phyloP scores from a whole-genome alignment of 768 basidiomycete genomes.

The Pilatotrama ljubarskyi region DNA sequence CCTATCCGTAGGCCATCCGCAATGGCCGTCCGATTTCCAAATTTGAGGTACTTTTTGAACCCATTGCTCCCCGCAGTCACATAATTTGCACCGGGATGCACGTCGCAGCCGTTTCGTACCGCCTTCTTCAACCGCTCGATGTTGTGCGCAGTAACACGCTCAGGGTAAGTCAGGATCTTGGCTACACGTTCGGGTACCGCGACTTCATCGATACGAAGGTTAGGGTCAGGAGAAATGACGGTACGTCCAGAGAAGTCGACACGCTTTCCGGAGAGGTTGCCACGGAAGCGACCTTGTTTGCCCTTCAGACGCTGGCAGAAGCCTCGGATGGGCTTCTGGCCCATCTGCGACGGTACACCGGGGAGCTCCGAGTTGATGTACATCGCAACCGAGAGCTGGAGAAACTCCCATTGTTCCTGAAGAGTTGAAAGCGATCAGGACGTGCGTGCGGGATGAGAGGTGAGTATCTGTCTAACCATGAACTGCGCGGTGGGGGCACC shows the following conservation, averaged over 20 bases:
- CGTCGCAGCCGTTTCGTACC: constrained; percentile 83
- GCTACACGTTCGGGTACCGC: constrained; percentile 96
- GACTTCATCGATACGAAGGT: constrained; percentile 96
- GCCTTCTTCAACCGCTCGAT: constrained; percentile 73
- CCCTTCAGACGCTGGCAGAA: constrained; percentile 98
- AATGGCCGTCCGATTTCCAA: constrained; percentile 76
- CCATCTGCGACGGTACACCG: constrained; percentile 83
- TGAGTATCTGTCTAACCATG: constrained; percentile 55
- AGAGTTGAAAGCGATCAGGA: constrained; percentile 1
- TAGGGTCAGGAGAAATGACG: constrained; percentile 99
- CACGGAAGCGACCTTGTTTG: constrained; percentile 98
- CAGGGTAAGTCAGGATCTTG: constrained; percentile 93
- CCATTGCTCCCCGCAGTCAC: constrained; percentile 76
- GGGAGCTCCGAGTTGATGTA: constrained; percentile 98
- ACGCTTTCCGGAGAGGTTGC: constrained; percentile 97
- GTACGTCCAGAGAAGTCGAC: constrained; percentile 98
- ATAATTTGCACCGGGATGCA: constrained; percentile 96
- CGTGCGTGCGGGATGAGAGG: constrained; percentile 1
- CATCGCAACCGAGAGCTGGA: constrained; percentile 93
- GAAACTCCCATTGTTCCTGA: constrained; percentile 99
- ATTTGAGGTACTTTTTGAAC: constrained; percentile 87
- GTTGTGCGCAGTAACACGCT: constrained; percentile 91
- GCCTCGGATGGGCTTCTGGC: constrained; percentile 93
- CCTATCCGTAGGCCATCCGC: constrained; percentile 85
- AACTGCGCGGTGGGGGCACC: constrained; percentile 87